Base-by-base conservation (phyloP, 176 grass and related monocot genomes). In the Poa annua region DNA sequence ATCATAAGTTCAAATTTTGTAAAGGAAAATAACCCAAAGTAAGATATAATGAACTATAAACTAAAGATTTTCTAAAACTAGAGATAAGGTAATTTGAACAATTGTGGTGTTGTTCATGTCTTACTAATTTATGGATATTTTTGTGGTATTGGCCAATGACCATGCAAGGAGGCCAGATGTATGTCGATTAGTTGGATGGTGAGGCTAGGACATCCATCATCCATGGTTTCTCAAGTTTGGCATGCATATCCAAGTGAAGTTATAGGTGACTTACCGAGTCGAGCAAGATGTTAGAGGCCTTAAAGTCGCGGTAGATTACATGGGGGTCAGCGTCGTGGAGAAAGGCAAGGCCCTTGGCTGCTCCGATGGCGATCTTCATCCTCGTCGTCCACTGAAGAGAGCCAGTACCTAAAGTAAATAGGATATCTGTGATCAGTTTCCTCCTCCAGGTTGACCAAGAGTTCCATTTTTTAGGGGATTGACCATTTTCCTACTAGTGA, bases 221-320 rank as follows among this genome's bases (percentile, higher is more conserved):
- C 44, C 9, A 48, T 48, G 19, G 13, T 69, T 22, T 69, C n/a
- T 69, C 1, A 69, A 11, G 66, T 69, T 22, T 42, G 36, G 1
- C 20, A n/a, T 41, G 20, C 5, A 42, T 69, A 42, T 69, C 66
- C 36, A 69, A 69, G 19, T 41, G 3, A 25, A 71, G 20, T 71
- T 48, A 48, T 0, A 1, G 22, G 7, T 26, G 41, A 3, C 41
- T 71, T 71, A 71, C 69, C 42, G 44, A 48, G 42, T 72, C 69
- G 42, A 72, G 69, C 69, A 72, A 48, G 21, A 72, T 72, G 41
- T 72, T 72, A 11, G n/a, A 24, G 6, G 42, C 21, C 41, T 72
- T 72, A 33, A 97, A 97, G 56, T 97, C 94, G 4, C 94, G 89
- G 85, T 97, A 92, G 73, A 97, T 97, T 3, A 97, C 89, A 3